Evolutionary conservation across 2,329 filamentous ascomycete genomes (phyloP).

Genomic region (Fonsecaea monophora): DNA sequence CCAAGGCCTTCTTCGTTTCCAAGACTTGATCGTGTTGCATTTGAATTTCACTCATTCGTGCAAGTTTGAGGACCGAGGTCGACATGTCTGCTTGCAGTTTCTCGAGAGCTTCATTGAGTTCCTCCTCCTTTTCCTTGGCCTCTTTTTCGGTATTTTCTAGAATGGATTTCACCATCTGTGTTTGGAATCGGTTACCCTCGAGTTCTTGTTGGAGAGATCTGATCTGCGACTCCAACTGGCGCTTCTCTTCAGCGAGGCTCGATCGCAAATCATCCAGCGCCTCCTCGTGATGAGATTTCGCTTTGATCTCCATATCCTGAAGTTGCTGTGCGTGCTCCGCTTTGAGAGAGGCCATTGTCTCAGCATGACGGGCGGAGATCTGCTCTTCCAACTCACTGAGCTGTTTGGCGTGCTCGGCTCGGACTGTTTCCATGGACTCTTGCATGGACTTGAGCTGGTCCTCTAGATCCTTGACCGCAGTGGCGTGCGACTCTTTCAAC

Average conservation of each 20-base stretch:
- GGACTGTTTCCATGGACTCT: conserved; percentile 30
- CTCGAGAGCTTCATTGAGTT: conserved; percentile 29
- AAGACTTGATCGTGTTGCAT: conserved; percentile 32
- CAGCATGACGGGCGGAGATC: conserved; percentile 14
- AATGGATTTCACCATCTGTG: conserved; percentile 35
- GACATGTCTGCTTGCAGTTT: conserved; percentile 32
- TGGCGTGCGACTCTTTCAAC: conserved; percentile 32
- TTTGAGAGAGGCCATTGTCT: conserved; percentile 27
- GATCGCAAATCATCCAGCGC: conserved; percentile 29
- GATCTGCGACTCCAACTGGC: conserved; percentile 45
- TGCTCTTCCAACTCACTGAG: conserved; percentile 31
- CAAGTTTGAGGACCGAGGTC: conserved; percentile 28
- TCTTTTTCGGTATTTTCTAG: conserved; percentile 31
- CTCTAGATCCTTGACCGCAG: conserved; percentile 43
- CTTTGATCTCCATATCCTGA: conserved; percentile 22
- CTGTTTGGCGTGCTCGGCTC: conserved; percentile 26
- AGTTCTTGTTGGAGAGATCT: conserved; percentile 44
- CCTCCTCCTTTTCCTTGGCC: conserved; percentile 25
- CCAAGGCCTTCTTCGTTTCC: conserved; percentile 25
- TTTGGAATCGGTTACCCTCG: conserved; percentile 30
- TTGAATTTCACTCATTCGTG: conserved; percentile 32
- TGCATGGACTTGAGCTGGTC: conserved; percentile 28
- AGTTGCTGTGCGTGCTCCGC: conserved; percentile 26
- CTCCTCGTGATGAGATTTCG: conserved; percentile 18
- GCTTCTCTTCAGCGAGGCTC: conserved; percentile 43